Evolutionary conservation across 768 basidiomycete genomes (phyloP), one percentile per base, ranked within the genome.

Genomic region (Lyophyllum shimeji): DNA sequence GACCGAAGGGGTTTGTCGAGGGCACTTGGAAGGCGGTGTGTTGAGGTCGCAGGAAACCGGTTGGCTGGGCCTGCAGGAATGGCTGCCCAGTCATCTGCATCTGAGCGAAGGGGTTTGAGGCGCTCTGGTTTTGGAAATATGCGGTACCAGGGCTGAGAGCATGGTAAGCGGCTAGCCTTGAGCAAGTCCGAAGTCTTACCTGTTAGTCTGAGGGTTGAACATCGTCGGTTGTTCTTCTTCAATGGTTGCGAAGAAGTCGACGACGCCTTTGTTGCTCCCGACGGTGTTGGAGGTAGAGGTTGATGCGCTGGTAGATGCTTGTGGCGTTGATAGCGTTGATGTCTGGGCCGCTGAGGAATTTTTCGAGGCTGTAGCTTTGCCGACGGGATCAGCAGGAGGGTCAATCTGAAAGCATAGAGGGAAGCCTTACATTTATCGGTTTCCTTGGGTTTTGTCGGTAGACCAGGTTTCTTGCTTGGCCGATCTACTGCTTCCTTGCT

Each of bases 191-290:
- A 15, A 17, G 25, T 25, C 15, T 37, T 59, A 84, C 86, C 82
- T 85, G 64, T 79, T 78, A 6, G 80, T 78, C 58, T 82, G 79
- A 7, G 86, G 82, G 58, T 84, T 85, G 67, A 86, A 87, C 76
- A 84, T 84, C n/a, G 82, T 77, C 8, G 85, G 79, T 65, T 91
- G 87, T 53, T 89, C 85, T 52, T 83, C 80, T 67, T 97, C 95
- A 61, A 99, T 96, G 5, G 90, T 82, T 24, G 78, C 72, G 72
- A 99, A 97, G 76, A 99, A 95, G 71, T 98, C 96, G 18, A 83
- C 71, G 52, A 87, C 75, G 29, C 78, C 79, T 54, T 82, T 83
- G 58, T 70, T 76, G n/a, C 43, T 52, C 15, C 57, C 43, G 3
- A 53, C 49, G 24, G n/a, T n/a, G n/a, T 52, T 50, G 29, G 33